Percentiles rank a stretch among this genome's conserved stretches.
phyloP scores from a whole-genome alignment of 257 asterid species.

The Primulina huaijiensis region DNA sequence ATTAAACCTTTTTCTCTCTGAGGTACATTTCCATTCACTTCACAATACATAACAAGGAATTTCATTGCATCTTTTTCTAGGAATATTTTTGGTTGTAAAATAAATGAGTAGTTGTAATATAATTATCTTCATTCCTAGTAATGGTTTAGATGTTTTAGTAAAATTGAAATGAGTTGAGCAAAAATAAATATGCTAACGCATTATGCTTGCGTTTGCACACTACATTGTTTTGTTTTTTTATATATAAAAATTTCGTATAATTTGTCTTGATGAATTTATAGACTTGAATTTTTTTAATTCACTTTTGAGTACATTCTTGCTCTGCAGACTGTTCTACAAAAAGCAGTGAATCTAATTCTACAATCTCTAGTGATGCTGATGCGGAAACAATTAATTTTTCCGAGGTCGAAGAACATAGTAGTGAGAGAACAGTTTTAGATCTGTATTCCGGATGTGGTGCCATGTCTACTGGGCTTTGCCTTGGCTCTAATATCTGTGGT shows the following conservation, averaged over 20 bases:
- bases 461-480: slow-evolving; percentile 85
- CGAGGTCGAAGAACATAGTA: slow-evolving; percentile 14
- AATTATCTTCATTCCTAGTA: too few species aligned
- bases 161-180: too few species aligned
- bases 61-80: too few species aligned
- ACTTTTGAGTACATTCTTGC: not conserved
- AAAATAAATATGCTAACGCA: too few species aligned
- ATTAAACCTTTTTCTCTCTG: too few species aligned
- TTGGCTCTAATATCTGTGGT: slow-evolving; percentile 65
- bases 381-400: slow-evolving; percentile 16
- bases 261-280: not conserved
- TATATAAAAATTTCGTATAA: not conserved
- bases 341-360: slow-evolving; percentile 50
- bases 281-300: not conserved
- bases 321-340: slow-evolving; percentile 37
- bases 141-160: too few species aligned
- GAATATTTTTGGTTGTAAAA: too few species aligned
- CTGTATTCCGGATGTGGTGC: slow-evolving; percentile 95
- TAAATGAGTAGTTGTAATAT: too few species aligned
- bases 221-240: too few species aligned
- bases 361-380: slow-evolving; percentile 55
- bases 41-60: too few species aligned
- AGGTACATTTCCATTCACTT: too few species aligned
- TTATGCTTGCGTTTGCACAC: too few species aligned
- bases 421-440: slow-evolving; percentile 57